Percentiles rank a stretch among this genome's conserved stretches.
Evolutionary conservation across 2,329 filamentous ascomycete species (phyloP).

Genomic region (Anthostomella pinea): DNA sequence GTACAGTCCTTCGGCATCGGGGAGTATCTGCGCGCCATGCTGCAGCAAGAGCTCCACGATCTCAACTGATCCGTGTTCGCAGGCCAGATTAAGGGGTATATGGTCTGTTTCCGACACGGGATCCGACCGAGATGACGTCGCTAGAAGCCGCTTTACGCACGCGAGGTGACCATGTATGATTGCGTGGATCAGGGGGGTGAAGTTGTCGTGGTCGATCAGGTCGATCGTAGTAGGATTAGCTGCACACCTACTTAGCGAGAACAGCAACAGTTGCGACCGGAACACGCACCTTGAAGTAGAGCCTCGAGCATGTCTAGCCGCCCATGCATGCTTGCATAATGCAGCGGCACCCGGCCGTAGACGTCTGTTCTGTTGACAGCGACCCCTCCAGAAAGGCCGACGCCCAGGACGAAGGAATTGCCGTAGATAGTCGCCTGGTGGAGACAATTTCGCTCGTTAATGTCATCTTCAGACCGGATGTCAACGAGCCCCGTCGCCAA

Average conservation of each 20-base stretch:
- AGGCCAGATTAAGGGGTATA: conserved; percentile 90
- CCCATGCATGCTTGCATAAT: conserved; percentile 96
- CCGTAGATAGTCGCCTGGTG: conserved; percentile 97
- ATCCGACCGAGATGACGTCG: conserved; percentile 78
- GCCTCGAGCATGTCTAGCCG: conserved; percentile 77
- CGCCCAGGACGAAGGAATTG: conserved; percentile 71
- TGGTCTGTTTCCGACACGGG: conserved; percentile 85
- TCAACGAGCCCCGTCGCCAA: conserved; percentile 81
- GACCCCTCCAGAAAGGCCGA: conserved; percentile 72
- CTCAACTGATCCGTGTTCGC: conserved; percentile 82
- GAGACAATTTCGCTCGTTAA: conserved; percentile 94
- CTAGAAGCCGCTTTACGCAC: conserved; percentile 76
- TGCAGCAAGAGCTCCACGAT: conserved; percentile 84
- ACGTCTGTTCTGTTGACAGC: conserved; percentile 82
- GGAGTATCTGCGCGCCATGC: conserved; percentile 76
- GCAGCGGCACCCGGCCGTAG: conserved; percentile 87
- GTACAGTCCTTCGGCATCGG: conserved; percentile 92
- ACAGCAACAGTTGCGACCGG: neutral
- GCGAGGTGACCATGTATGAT: conserved; percentile 83
- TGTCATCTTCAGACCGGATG: conserved; percentile 91
- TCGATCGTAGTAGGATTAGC: conserved; percentile 75
- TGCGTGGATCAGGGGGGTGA: conserved; percentile 90
- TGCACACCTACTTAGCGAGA: conserved; percentile 27
- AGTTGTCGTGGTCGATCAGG: conserved; percentile 92
- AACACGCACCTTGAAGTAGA: conserved; percentile 59